Conservation (phyloP, 2,329 filamentous ascomycete species). For the Talaromyces atroroseus region DNA sequence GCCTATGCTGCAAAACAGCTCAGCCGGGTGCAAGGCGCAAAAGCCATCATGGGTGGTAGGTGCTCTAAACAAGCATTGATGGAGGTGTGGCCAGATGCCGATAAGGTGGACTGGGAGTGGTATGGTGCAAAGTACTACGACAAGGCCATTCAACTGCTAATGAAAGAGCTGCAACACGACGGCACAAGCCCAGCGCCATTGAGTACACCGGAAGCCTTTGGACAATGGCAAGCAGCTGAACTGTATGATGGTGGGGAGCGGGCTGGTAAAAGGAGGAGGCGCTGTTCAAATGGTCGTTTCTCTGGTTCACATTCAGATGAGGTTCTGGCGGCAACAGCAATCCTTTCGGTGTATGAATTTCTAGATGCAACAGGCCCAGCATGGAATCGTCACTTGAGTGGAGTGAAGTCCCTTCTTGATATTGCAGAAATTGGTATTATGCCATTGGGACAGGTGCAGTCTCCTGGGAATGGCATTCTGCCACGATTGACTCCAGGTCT, state of each 20-base stretch:
- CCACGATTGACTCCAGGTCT: constrained; percentile 34
- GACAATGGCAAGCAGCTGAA: constrained; percentile 32
- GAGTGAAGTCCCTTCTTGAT: constrained; percentile 58
- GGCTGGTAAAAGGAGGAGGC: constrained; percentile 38
- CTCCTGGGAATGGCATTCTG: constrained; percentile 35
- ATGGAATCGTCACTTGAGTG: constrained; percentile 61
- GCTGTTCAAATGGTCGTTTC: constrained; percentile 41
- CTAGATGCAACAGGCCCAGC: constrained; percentile 59
- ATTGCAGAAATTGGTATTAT: constrained; percentile 38
- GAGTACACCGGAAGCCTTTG: constrained; percentile 31
- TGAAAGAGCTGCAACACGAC: constrained; percentile 40
- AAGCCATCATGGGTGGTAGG: constrained; percentile 46
- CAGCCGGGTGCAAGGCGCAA: constrained; percentile 49
- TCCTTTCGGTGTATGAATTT: constrained; percentile 63
- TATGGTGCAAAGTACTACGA: constrained; percentile 60
- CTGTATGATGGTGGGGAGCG: constrained; percentile 33
- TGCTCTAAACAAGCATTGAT: constrained; percentile 45
- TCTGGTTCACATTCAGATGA: constrained; percentile 48
- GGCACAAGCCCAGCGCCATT: constrained; percentile 28
- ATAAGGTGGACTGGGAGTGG: constrained; percentile 54
- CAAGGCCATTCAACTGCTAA: constrained; percentile 54
- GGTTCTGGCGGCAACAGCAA: constrained; percentile 59
- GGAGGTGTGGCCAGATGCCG: constrained; percentile 48
- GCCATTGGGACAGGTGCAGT: constrained; percentile 35
- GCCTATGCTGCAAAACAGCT: constrained; percentile 60